phyloP scores from a whole-genome alignment of 805 yeast genomes.

The Babjeviella inositovora region DNA sequence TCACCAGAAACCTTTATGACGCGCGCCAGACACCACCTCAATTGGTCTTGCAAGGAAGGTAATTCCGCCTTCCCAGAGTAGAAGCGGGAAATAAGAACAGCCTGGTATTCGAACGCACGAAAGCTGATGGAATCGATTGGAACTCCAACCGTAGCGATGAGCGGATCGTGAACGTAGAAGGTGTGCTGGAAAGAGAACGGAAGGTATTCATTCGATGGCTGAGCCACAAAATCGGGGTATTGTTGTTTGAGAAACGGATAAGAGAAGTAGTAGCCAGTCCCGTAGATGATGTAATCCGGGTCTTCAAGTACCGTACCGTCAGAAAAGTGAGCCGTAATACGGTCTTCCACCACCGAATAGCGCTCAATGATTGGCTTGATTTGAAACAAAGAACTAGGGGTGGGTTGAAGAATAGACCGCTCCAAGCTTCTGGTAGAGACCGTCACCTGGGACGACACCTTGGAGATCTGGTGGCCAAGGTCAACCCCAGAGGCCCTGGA shows the following conservation, averaged over 20 bases:
- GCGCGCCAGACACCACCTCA: too few species aligned
- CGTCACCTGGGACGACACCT: too few species aligned
- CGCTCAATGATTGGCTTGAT: constrained; percentile 14
- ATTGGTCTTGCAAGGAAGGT: constrained; percentile 12
- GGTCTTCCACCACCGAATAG: too few species aligned
- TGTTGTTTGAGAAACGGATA: constrained; percentile 8
- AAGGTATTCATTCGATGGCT: constrained; percentile 12
- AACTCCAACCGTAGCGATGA: constrained; percentile 16
- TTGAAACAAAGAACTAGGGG: too few species aligned
- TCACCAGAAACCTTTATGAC: too few species aligned
- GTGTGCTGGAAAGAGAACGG: too few species aligned
- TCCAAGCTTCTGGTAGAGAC: too few species aligned
- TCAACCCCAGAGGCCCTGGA: constrained; percentile 13
- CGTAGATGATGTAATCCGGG: constrained; percentile 8
- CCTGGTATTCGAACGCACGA: constrained; percentile 22
- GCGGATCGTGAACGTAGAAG: constrained; percentile 13
- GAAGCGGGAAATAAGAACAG: constrained; percentile 15
- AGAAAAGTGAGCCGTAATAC: constrained; percentile 6
- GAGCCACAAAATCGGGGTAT: constrained; percentile 7
- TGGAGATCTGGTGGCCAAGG: constrained; percentile 10
- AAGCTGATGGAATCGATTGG: constrained; percentile 20
- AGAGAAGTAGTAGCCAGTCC: constrained; percentile 10
- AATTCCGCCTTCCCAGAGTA: constrained; percentile 12
- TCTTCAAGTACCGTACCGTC: constrained; percentile 6
- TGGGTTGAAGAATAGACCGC: too few species aligned